Percentiles rank a stretch among this genome's conserved stretches.
phyloP scores from a whole-genome alignment of 1,284 basidiomycete genomes.

The Cryptococcus sp. region DNA sequence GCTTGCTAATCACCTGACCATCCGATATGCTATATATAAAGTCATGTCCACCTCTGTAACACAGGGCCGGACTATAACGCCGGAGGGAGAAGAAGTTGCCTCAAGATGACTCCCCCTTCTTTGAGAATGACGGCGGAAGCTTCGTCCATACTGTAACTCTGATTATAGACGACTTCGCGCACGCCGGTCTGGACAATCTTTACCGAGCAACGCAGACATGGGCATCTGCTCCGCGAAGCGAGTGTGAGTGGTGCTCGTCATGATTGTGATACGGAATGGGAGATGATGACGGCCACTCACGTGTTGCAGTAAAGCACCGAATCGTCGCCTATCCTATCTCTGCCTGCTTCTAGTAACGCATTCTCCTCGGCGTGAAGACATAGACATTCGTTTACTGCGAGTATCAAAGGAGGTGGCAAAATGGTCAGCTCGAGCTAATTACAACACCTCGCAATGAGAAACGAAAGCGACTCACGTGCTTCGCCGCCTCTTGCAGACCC shows the following conservation, averaged over 20 bases:
- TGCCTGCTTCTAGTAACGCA: slow-evolving; percentile 87
- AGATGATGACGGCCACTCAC: slow-evolving; percentile 44
- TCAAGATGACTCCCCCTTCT: slow-evolving; percentile 74
- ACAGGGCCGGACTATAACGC: neutral
- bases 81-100: slow-evolving; percentile 58
- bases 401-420: neutral
- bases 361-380: slow-evolving; percentile 99
- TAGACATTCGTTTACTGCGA: slow-evolving; percentile 71
- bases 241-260: neutral
- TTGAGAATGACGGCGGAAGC: slow-evolving; percentile 73
- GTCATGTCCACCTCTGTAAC: neutral
- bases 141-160: slow-evolving; percentile 94
- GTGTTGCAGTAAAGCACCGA: slow-evolving; percentile 87
- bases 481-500: slow-evolving; percentile 59
- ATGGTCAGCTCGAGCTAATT: neutral
- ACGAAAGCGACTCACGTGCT: slow-evolving; percentile 47
- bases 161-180: slow-evolving; percentile 89
- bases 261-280: neutral
- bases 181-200: slow-evolving; percentile 94
- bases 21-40: neutral
- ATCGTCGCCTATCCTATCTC: slow-evolving; percentile 77
- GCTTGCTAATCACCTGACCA: too few species aligned
- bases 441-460: neutral
- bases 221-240: slow-evolving; percentile 78
- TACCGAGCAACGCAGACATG: slow-evolving; percentile 91